phyloP scores from a whole-genome alignment of 106 monocot species.

The Dioscorea dumetorum region DNA sequence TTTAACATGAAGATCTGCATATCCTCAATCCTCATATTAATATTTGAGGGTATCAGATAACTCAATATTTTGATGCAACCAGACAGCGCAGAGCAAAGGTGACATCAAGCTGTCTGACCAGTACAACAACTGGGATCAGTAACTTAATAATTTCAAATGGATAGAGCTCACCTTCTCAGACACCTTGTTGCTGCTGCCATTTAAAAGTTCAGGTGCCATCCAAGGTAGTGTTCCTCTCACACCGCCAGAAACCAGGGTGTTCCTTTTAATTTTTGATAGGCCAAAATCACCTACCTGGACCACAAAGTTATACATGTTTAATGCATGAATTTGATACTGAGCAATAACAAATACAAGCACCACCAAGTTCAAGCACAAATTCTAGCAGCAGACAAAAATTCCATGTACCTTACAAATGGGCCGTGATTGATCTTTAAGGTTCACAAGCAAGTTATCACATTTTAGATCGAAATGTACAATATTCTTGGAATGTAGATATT shows the following conservation, averaged over 20 bases:
- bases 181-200: conserved; percentile 71
- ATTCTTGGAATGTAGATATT: conserved; percentile 90
- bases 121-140: too few species aligned
- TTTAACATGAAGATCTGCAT: too few species aligned
- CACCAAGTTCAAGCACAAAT: neutral
- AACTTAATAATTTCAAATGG: too few species aligned
- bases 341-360: neutral
- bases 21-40: too few species aligned
- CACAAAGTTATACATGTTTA: neutral
- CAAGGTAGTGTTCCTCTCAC: conserved; percentile 94
- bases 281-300: conserved; percentile 89
- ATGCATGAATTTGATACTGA: neutral
- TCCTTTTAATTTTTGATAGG: conserved; percentile 81
- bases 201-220: conserved; percentile 94
- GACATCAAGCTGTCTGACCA: too few species aligned
- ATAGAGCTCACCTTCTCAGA: conserved; percentile 66
- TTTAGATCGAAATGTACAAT: conserved; percentile 98
- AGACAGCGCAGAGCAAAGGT: too few species aligned
- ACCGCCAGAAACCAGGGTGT: conserved; percentile 91
- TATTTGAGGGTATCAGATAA: too few species aligned
- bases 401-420: conserved; percentile 90
- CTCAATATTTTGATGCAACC: too few species aligned
- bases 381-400: too few species aligned
- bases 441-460: conserved; percentile 96
- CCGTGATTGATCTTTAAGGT: conserved; percentile 74